Evolutionary conservation across 2,329 filamentous ascomycete genomes (phyloP).

Genomic region (Fusarium graminum): DNA sequence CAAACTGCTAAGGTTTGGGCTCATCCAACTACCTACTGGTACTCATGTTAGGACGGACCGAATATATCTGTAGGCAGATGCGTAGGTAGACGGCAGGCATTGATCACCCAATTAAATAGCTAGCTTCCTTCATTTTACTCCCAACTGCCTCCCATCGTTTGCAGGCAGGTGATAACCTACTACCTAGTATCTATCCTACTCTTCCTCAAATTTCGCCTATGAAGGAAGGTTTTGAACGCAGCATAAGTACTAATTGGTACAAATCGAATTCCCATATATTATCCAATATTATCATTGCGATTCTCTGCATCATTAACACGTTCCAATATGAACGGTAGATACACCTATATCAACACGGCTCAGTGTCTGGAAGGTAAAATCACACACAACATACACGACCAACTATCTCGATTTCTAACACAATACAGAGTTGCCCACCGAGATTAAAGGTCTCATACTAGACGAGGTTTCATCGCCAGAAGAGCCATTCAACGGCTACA

Average conservation of each 20-base stretch:
- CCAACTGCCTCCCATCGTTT: background rate
- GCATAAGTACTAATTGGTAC: background rate
- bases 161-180: too few species aligned
- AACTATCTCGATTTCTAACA: constrained; percentile 8
- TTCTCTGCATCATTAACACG: background rate
- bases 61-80: constrained; percentile 1
- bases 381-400: background rate
- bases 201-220: background rate
- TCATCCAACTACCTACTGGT: background rate
- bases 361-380: background rate
- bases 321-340: constrained; percentile 1
- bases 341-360: background rate
- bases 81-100: constrained; percentile 10
- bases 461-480: constrained; percentile 18
- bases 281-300: background rate
- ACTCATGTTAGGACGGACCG: background rate
- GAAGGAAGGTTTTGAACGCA: background rate
- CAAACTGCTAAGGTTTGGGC: background rate
- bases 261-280: background rate
- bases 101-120: constrained; percentile 1
- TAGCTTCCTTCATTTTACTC: background rate
- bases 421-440: constrained; percentile 25
- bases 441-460: constrained; percentile 28
- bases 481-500: constrained; percentile 20
- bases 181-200: too few species aligned